Evolutionary conservation across 2,329 filamentous ascomycete species (phyloP).

Genomic region (Fusarium irregulare): DNA sequence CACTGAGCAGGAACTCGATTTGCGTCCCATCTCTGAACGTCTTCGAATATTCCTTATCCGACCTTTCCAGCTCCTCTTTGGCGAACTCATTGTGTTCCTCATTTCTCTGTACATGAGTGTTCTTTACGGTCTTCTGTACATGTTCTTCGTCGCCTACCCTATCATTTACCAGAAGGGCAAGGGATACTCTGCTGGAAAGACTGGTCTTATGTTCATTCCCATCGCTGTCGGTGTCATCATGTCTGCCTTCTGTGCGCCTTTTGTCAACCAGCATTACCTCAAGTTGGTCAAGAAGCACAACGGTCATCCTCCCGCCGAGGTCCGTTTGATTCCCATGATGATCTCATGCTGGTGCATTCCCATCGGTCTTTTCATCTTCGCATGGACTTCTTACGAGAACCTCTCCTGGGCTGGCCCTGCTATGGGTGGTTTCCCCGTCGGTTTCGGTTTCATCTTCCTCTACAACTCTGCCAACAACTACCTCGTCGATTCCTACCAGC

Average conservation of each 20-base stretch:
- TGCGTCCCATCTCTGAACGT: constrained; percentile 74
- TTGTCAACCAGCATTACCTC: constrained; percentile 86
- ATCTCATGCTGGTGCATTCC: constrained; percentile 77
- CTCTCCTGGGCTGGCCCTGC: constrained; percentile 78
- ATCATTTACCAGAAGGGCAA: constrained; percentile 83
- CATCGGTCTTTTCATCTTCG: constrained; percentile 68
- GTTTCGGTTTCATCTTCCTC: constrained; percentile 85
- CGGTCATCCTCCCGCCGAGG: constrained; percentile 80
- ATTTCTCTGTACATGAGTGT: constrained; percentile 89
- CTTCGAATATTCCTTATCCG: constrained; percentile 80
- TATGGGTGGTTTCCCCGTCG: constrained; percentile 77
- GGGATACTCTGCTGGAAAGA: constrained; percentile 77
- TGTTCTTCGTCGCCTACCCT: constrained; percentile 79
- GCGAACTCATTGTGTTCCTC: constrained; percentile 86
- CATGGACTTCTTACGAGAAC: constrained; percentile 71
- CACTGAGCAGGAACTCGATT: constrained; percentile 84
- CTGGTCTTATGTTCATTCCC: constrained; percentile 89
- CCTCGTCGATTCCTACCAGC: constrained; percentile 71
- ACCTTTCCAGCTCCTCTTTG: constrained; percentile 86
- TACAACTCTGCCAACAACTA: constrained; percentile 85
- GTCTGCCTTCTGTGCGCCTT: constrained; percentile 74
- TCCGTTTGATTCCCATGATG: constrained; percentile 87
- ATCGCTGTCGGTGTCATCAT: constrained; percentile 78
- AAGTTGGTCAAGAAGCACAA: constrained; percentile 69
- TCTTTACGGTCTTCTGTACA: constrained; percentile 78